Evolutionary conservation across 805 yeast species (phyloP).

Genomic region (Wickerhamomyces chambardii): DNA sequence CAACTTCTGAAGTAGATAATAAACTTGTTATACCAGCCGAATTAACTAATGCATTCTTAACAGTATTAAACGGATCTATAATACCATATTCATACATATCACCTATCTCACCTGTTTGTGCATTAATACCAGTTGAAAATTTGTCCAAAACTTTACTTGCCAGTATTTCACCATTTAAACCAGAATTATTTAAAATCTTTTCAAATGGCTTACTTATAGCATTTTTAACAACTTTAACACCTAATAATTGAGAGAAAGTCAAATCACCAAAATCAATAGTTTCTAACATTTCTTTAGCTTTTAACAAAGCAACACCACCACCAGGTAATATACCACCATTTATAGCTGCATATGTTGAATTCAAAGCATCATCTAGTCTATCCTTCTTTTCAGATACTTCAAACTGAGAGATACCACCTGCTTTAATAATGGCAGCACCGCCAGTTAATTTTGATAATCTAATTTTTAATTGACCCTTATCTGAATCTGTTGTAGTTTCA

Average conservation of each 20-base stretch:
- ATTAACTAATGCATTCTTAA: conserved; percentile 91
- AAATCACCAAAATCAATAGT: conserved; percentile 64
- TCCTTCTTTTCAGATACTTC: conserved; percentile 99
- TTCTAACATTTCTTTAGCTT: conserved; percentile 78
- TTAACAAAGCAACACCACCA: conserved; percentile 97
- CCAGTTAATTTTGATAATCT: conserved; percentile 96
- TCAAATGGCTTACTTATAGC: conserved; percentile 97
- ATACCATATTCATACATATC: conserved; percentile 97
- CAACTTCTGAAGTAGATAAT: conserved; percentile 97
- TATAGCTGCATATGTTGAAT: conserved; percentile 99
- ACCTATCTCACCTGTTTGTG: conserved; percentile 87
- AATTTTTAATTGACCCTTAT: conserved; percentile 95
- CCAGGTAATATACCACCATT: conserved; percentile 99
- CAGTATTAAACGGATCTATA: conserved; percentile 98
- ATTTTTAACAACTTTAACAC: conserved; percentile 89
- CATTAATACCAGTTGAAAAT: conserved; percentile 89
- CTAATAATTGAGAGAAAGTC: conserved; percentile 87
- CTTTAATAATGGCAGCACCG: conserved; percentile 97
- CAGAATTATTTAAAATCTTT: conserved; percentile 95
- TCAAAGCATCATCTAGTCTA: conserved; percentile 96
- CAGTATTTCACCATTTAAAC: conserved; percentile 95
- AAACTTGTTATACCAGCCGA: conserved; percentile 97
- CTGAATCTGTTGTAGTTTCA: conserved; percentile 55
- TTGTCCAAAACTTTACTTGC: conserved; percentile 88
- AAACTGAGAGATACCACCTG: conserved; percentile 96